Base-by-base conservation (phyloP, 2,329 filamentous ascomycete species). In the Colletotrichum tropicale region DNA sequence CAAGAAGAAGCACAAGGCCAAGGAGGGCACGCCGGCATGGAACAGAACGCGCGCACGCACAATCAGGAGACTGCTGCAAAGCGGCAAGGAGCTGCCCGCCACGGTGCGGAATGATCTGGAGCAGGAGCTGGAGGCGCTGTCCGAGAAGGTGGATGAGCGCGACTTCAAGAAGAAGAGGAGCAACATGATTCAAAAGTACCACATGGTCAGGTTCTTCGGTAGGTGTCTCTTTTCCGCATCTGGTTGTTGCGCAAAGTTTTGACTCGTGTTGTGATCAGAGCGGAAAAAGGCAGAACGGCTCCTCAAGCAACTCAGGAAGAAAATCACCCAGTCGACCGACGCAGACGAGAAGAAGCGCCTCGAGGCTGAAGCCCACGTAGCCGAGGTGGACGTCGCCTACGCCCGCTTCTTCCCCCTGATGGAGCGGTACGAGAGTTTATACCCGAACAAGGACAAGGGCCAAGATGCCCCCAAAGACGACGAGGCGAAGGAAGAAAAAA, bases 161-260 rank as follows among this genome's bases (percentile, higher is more conserved):
- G 86, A 90, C 75, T 88, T 89, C 74, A 91, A 92, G 80, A 93
- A 92, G 85, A 89, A 88, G 81, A 89, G 91, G 78, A 89, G 89
- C 79, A 89, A 91, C 75, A 95, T 96, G 91, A 95, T 96, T 77
- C 88, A 88, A 66, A 94, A 93, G 83, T 97, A 96, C 80, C 94
- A 96, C 83, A 96, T 95, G 91, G 91, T 96, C 66, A 89, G 95
- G 32, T 97, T 97, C 82, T 96, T 96, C 84, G 95, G 94, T 94
- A 87, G 67, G 89, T 80, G 7, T 5, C 5, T 12, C 13, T 32
- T 9, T 5, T 21, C 43, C 2, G 43, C 43, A 4, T 52, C n/a
- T 7, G n/a, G 1, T 8, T 13, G 8, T 52, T 13, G 43, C 0
- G 43, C 38, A 58, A 48, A 9, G 21, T 15, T 15, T 26, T 21